phyloP scores from a whole-genome alignment of 768 basidiomycete species.

The Chalciporus chontae region DNA sequence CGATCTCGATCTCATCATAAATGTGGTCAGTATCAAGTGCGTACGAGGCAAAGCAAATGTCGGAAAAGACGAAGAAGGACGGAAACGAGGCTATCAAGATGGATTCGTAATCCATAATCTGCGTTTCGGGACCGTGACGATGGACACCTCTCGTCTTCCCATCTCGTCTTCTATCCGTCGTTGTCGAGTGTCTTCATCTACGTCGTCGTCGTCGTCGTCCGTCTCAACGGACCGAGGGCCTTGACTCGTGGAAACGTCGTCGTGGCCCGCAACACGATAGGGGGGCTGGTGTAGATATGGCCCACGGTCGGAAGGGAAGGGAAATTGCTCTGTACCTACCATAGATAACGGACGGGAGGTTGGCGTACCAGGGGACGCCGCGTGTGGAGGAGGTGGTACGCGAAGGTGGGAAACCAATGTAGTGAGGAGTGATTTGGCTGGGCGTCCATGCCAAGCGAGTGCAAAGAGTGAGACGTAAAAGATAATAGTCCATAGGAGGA shows the following conservation, averaged over 20 bases:
- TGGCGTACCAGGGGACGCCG: constrained; percentile 34
- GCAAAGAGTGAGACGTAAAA: constrained; percentile 55
- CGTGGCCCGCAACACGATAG: constrained; percentile 46
- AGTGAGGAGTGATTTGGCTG: constrained; percentile 55
- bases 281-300: constrained; percentile 71
- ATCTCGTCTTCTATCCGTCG: constrained; percentile 79
- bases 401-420: constrained; percentile 45
- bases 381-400: constrained; percentile 23
- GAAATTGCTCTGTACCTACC: constrained; percentile 38
- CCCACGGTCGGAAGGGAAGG: constrained; percentile 47
- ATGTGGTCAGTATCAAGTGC: constrained; percentile 22
- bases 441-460: constrained; percentile 57
- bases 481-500: constrained; percentile 55
- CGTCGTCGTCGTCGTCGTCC: constrained; percentile 64
- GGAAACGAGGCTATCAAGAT: constrained; percentile 27
- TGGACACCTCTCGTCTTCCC: constrained; percentile 78
- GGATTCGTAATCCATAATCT: constrained; percentile 75
- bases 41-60: constrained; percentile 7
- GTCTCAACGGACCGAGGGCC: constrained; percentile 49
- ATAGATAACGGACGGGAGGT: constrained; percentile 40
- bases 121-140: constrained; percentile 72
- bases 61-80: neutral
- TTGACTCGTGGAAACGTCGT: constrained; percentile 38
- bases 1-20: constrained; percentile 9
- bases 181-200: constrained; percentile 73